These are phyloP conservation scores for Kuraishia borneana DNA, from an alignment of 805 yeast genomes.

Conservation along the genomic window DNA sequence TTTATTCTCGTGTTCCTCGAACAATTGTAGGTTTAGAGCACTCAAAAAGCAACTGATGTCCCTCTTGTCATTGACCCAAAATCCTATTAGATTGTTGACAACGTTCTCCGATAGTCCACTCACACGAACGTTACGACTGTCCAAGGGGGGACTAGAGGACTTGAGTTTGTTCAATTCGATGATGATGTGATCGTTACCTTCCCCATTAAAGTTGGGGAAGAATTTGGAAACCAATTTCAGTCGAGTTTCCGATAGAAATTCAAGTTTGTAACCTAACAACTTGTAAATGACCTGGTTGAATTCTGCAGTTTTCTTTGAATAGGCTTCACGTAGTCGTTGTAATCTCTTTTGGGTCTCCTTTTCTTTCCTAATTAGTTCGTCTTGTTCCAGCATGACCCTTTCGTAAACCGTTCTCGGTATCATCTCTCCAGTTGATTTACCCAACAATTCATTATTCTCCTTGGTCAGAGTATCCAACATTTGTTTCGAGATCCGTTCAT, in stretches of 20 bases:
- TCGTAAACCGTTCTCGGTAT: conserved; percentile 59
- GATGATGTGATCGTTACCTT: conserved; percentile 1
- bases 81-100: conserved; percentile 37
- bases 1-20: conserved; percentile 22
- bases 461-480: conserved; percentile 36
- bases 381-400: conserved; percentile 43
- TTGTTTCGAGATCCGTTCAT: conserved; percentile 48
- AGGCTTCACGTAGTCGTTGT: conserved; percentile 43
- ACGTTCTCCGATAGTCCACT: neutral
- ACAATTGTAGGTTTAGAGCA: conserved; percentile 58
- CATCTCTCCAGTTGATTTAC: conserved; percentile 10
- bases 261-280: conserved; percentile 64
- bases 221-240: conserved; percentile 43
- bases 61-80: conserved; percentile 58
- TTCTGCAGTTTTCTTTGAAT: conserved; percentile 56
- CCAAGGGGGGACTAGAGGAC: conserved; percentile 31
- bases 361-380: conserved; percentile 32
- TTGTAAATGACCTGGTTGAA: conserved; percentile 57
- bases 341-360: conserved; percentile 39
- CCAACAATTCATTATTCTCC: conserved; percentile 49
- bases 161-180: conserved; percentile 33
- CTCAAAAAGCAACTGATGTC: conserved; percentile 74
- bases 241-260: conserved; percentile 47
- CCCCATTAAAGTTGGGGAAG: conserved; percentile 9
- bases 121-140: conserved; percentile 29